Percentiles rank a stretch among this genome's conserved stretches.
Conservation (phyloP, 1,284 basidiomycete species). For the Afroboletus lepidellus region DNA sequence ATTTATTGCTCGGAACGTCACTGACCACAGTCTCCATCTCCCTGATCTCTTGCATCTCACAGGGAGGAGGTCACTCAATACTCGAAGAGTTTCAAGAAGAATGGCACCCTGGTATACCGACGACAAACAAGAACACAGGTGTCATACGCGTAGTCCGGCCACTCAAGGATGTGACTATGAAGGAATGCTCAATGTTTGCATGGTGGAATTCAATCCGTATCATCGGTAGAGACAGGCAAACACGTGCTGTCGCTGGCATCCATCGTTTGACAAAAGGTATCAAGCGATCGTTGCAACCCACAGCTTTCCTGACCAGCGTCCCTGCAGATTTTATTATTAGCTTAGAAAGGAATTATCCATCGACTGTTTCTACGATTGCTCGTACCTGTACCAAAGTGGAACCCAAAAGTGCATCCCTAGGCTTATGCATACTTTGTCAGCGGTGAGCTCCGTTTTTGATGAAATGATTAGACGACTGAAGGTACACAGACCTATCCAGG, state of each 20-base stretch:
- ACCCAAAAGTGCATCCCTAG: conserved; percentile 57
- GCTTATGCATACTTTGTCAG: conserved; percentile 68
- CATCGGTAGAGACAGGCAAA: conserved; percentile 49
- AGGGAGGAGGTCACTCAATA: conserved; percentile 78
- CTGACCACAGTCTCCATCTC: conserved; percentile 79
- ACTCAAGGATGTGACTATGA: conserved; percentile 74
- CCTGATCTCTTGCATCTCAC: conserved; percentile 72
- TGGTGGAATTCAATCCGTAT: conserved; percentile 64
- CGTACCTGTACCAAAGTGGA: conserved; percentile 82
- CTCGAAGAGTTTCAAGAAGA: conserved; percentile 71
- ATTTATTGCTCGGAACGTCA: conserved; percentile 79
- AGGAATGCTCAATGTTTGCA: conserved; percentile 78
- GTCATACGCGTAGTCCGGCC: conserved; percentile 64
- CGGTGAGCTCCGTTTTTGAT: conserved; percentile 46
- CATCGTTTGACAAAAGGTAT: conserved; percentile 73
- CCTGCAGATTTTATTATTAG: conserved; percentile 78
- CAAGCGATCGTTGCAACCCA: not conserved
- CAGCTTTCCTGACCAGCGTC: conserved; percentile 1
- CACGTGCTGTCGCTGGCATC: conserved; percentile 59
- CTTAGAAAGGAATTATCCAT: conserved; percentile 81
- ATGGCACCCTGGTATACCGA: conserved; percentile 41
- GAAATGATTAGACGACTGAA: not conserved
- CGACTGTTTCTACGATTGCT: conserved; percentile 85
- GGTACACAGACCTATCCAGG: conserved; percentile 60
- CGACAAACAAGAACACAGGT: not conserved